A percentile compares a stretch with the other conserved stretches of the same genome.
These are phyloP conservation scores for Erodium trifolium DNA, from an alignment of 441 rosid species.

Conservation along the genomic window DNA sequence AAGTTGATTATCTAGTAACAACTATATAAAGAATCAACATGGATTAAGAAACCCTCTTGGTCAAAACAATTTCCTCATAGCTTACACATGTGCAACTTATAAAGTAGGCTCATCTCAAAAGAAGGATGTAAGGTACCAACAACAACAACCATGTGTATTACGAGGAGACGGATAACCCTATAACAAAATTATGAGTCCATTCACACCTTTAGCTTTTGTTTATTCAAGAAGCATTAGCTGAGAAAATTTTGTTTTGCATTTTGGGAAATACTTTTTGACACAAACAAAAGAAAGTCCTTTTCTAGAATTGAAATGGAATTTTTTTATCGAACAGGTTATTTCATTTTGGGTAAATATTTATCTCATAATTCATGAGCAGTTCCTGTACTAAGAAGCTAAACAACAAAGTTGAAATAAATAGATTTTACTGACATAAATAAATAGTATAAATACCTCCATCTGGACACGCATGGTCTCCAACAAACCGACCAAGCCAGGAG, in stretches of 20 bases:
- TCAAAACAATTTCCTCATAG: background rate
- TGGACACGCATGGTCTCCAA: slow-evolving; percentile 89
- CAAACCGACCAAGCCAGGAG: slow-evolving; percentile 71
- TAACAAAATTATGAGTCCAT: too few species aligned
- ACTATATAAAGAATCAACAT: background rate
- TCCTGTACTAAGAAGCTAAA: too few species aligned
- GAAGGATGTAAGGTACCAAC: background rate
- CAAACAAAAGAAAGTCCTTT: too few species aligned
- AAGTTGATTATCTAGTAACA: slow-evolving; percentile 3
- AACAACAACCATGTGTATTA: background rate
- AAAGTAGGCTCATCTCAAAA: background rate
- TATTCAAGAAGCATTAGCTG: too few species aligned
- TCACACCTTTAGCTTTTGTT: too few species aligned
- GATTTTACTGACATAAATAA: slow-evolving; percentile 1
- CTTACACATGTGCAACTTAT: slow-evolving; percentile 6
- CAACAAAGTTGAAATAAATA: background rate
- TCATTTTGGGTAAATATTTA: too few species aligned
- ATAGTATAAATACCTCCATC: slow-evolving; percentile 62
- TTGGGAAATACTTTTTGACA: too few species aligned
- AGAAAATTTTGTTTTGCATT: too few species aligned
- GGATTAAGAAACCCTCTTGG: background rate
- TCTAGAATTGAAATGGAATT: too few species aligned
- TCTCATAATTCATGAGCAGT: too few species aligned
- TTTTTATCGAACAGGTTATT: too few species aligned
- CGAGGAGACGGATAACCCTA: too few species aligned